Evolutionary conservation across 192 early-diverging fungal species (phyloP), one percentile per base, ranked within the genome.

Genomic region (Mortierella hygrophila): DNA sequence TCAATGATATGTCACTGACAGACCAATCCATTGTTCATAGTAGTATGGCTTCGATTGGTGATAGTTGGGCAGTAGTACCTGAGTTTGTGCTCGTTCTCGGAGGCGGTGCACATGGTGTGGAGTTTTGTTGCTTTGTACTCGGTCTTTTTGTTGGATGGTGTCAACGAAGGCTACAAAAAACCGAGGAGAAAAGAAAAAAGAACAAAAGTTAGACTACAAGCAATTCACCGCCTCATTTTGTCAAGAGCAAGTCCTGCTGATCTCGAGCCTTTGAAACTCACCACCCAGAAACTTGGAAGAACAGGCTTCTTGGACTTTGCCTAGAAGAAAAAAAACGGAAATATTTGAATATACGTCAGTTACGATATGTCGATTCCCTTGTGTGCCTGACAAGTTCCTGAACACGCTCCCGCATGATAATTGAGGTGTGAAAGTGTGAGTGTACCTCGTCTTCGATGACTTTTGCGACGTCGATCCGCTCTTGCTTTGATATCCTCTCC

Each of bases 231-330:
- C 38, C 6, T 40, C 38, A 40, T 5, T 5, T 40, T 40, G 3
- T 6, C 38, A 40, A 40, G 38, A 40, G 38, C 38, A 40, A 2
- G 38, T 40, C 38, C 38, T 40, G 38, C 6, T 5, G 38, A 40
- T 40, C 38, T 3, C 4, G 38, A 40, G 38, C 38, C 3, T 40
- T 40, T 40, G 38, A 3, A 0, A 44, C 76, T 76, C 89, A 94
- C 93, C 83, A 95, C 88, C 95, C 95, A 95, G 80, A 95, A 95
- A 89, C 93, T 94, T 40, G 93, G 84, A 4, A 86, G 75, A 8
- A 75, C 79, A 2, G 84, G 84, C 32, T 81, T 86, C 76, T 81
- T 86, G 15, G 84, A 57, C 63, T 86, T 80, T 52, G 75, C 84
- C 84, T 85, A 80, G 6, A 40, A 10, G 49, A 20, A 18, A 15